Conservation (phyloP, 129 eudicot species). For the Escallonia herrerae region DNA sequence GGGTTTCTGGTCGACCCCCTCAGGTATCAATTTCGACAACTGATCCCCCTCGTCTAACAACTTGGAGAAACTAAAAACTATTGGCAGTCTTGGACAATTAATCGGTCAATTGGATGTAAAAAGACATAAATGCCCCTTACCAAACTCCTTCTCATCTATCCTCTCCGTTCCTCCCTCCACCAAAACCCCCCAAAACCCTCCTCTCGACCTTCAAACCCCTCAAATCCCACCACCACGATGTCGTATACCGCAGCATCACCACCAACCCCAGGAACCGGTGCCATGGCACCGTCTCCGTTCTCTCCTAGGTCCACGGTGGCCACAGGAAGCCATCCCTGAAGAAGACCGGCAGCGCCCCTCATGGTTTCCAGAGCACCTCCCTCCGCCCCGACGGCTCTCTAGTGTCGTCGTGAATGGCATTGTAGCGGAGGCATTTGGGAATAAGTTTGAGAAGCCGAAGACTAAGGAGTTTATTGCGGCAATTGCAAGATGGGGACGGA, state of each 20-base stretch:
- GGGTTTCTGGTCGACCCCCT: no score
- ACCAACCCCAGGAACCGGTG: conserved; percentile 78
- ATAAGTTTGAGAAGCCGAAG: conserved; percentile 68
- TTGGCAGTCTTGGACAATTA: no score
- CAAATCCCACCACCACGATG: conserved; percentile 49
- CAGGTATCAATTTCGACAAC: no score
- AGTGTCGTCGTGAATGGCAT: conserved; percentile 57
- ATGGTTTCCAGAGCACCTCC: conserved; percentile 89
- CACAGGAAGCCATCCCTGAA: conserved; percentile 77
- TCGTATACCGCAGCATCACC: conserved; percentile 89
- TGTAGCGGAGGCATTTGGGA: conserved; percentile 80
- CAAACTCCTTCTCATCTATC: conserved; percentile 64
- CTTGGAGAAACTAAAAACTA: no score
- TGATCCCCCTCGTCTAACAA: no score
- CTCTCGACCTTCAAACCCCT: conserved; percentile 2
- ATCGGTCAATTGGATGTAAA: no score
- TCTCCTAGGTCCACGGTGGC: conserved; percentile 93
- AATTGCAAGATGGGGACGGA: conserved; percentile 80
- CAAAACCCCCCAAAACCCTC: conserved; percentile 21
- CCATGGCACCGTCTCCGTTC: conserved; percentile 91
- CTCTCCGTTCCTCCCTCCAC: conserved; percentile 20
- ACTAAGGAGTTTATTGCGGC: conserved; percentile 72
- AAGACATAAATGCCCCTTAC: conserved; percentile 19
- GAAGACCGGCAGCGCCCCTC: conserved; percentile 85
- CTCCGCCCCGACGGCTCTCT: conserved; percentile 81